Base-by-base conservation (phyloP, 306 rosid genomes). In the Potentilla sterilis region DNA sequence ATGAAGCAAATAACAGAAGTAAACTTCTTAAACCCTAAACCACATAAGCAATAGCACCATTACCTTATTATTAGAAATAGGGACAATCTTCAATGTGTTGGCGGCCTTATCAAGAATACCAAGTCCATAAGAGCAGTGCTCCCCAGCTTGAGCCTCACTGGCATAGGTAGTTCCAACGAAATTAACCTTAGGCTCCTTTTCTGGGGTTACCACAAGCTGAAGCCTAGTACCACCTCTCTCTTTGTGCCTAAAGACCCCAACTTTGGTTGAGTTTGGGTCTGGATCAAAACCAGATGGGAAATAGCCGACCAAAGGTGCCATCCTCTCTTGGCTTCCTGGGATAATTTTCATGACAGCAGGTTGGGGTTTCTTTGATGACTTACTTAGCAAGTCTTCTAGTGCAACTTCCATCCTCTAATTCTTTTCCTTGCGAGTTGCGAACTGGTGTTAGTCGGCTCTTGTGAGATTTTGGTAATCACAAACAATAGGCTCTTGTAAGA, bases 31-130 rank as follows among this genome's bases (percentile, higher is more conserved):
- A 72, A 35, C n/a, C 34, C 38, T 46, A 37, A 77, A 46, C 14
- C 34, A 24, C 46, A 32, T n/a, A 18, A 8, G 15, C n/a, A 1
- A 16, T 34, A n/a, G n/a, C n/a, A n/a, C n/a, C n/a, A 0, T 28
- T 72, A 94, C 98, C 96, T 83, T 92, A 44, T 92, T 89, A 21
- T 83, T 81, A 68, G 90, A 89, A 77, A 94, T 66, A 0, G 92
- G 93, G 47, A 87, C 86, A 66, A 92, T 55, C 86, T 82, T 91
- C 69, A 94, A 77, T 15, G 79, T 85, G 78, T 80, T 76, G 28
- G 86, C 74, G 46, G 83, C 93, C 83, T 94, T 94, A 74, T 94
- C 97, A 40, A 94, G 83, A 67, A 90, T 88, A 3, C 97, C 98
- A 49, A 94, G 91, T 0, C 88, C 94, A 64, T 87, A 91, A 75